These are phyloP conservation scores for Porphyridium purpureum DNA, from an alignment of 23 red algal genomes.

Conservation along the genomic window DNA sequence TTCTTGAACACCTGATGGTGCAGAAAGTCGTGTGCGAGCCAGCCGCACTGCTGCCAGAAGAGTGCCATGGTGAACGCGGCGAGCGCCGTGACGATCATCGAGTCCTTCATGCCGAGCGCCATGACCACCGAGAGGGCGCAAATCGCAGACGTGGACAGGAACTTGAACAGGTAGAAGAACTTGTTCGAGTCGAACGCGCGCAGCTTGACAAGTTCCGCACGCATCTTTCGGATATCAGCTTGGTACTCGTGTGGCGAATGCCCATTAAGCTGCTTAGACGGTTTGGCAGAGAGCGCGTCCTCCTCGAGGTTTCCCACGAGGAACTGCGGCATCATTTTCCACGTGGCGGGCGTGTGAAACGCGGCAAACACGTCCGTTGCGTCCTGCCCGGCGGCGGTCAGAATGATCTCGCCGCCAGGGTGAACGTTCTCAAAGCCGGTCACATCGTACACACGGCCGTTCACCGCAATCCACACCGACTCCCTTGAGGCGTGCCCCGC, in stretches of 20 bases:
- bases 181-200: constrained; percentile 42
- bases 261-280: too few relatives aligned
- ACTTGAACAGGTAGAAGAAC: constrained; percentile 32
- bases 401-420: constrained; percentile 68
- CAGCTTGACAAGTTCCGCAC: constrained; percentile 17
- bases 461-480: constrained; percentile 51
- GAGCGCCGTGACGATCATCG: background rate
- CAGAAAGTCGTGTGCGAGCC: constrained; percentile 69
- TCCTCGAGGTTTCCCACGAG: constrained; percentile 27
- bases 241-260: constrained; percentile 6
- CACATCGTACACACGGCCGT: constrained; percentile 51
- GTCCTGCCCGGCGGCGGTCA: constrained; percentile 45
- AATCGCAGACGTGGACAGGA: constrained; percentile 23
- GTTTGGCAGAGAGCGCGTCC: background rate
- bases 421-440: constrained; percentile 42
- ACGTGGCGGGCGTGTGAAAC: constrained; percentile 40
- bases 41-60: constrained; percentile 80
- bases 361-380: constrained; percentile 65
- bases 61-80: constrained; percentile 43
- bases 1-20: constrained; percentile 69
- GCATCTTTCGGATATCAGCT: constrained; percentile 23
- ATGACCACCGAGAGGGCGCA: constrained; percentile 16
- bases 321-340: constrained; percentile 25
- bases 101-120: constrained; percentile 1
- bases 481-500: constrained; percentile 19